phyloP scores from a whole-genome alignment of 352 stramenopile genomes.

The Plasmopara viticola region DNA sequence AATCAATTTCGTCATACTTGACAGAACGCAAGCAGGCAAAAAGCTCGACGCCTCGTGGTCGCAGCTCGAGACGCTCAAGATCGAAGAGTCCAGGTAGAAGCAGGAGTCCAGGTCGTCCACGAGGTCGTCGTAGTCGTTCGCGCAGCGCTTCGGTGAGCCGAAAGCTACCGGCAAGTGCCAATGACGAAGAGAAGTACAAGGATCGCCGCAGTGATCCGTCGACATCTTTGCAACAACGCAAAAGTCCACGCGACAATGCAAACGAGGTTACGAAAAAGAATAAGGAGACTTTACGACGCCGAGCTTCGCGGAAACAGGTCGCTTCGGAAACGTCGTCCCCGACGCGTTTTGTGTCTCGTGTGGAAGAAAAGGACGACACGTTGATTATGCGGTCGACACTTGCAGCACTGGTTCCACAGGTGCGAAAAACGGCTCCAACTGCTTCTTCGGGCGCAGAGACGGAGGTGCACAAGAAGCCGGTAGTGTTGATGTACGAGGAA shows the following conservation, averaged over 20 bases:
- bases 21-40: conserved; percentile 49
- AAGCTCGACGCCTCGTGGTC: conserved; percentile 27
- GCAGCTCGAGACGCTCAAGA: conserved; percentile 36
- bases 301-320: conserved; percentile 16
- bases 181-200: conserved; percentile 18
- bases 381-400: conserved; percentile 48
- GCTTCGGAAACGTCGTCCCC: conserved; percentile 22
- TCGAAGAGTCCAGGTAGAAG: conserved; percentile 28
- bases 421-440: conserved; percentile 20
- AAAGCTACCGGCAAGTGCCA: conserved; percentile 18
- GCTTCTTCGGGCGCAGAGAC: conserved; percentile 6
- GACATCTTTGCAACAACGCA: conserved; percentile 13
- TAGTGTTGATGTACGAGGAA: conserved; percentile 54
- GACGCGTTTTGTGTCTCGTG: conserved; percentile 25
- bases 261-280: conserved; percentile 14
- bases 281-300: conserved; percentile 16
- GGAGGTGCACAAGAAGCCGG: conserved; percentile 23
- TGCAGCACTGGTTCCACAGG: conserved; percentile 28
- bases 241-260: conserved; percentile 14
- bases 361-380: conserved; percentile 45
- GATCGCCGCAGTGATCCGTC: conserved; percentile 7
- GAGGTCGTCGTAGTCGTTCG: conserved; percentile 41
- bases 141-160: conserved; percentile 26
- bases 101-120: conserved; percentile 32
- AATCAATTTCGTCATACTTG: background rate